These are phyloP conservation scores for Arabidopsis hybrid DNA, from an alignment of 441 rosid species.

Conservation along the genomic window DNA sequence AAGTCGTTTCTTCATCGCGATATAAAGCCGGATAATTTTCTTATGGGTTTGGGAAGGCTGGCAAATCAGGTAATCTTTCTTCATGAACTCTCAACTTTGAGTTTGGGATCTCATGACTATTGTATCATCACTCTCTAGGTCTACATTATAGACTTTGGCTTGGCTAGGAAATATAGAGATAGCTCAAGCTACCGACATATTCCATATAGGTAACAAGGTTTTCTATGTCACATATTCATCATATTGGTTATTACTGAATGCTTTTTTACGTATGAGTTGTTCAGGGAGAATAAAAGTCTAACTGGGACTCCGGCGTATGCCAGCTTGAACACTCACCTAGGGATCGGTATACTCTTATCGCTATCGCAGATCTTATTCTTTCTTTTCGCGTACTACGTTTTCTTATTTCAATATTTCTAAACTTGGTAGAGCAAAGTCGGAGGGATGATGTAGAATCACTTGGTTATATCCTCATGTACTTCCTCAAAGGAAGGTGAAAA, in stretches of 20 bases:
- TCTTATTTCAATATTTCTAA: background rate
- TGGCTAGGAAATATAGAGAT: constrained; percentile 94
- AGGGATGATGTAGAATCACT: constrained; percentile 98
- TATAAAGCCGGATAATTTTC: background rate
- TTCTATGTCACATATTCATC: constrained; percentile 1
- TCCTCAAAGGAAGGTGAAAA: constrained; percentile 84
- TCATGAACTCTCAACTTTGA: background rate
- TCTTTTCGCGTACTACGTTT: background rate
- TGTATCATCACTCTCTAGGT: constrained; percentile 52
- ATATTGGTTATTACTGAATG: background rate
- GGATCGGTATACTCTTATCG: background rate
- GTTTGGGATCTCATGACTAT: background rate
- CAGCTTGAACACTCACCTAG: background rate
- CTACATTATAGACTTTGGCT: constrained; percentile 90
- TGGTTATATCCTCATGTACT: constrained; percentile 92
- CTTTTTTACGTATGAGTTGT: too few species aligned
- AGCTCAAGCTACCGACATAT: constrained; percentile 84
- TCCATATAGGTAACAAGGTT: constrained; percentile 74
- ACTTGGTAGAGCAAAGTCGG: constrained; percentile 88
- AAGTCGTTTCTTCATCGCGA: background rate
- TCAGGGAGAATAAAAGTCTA: too few species aligned
- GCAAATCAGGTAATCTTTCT: background rate
- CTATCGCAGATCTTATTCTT: background rate
- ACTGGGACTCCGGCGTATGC: too few species aligned
- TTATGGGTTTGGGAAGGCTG: background rate